Base-by-base conservation (phyloP, 2,329 filamentous ascomycete species). In the Rasamsonia emersonii region DNA sequence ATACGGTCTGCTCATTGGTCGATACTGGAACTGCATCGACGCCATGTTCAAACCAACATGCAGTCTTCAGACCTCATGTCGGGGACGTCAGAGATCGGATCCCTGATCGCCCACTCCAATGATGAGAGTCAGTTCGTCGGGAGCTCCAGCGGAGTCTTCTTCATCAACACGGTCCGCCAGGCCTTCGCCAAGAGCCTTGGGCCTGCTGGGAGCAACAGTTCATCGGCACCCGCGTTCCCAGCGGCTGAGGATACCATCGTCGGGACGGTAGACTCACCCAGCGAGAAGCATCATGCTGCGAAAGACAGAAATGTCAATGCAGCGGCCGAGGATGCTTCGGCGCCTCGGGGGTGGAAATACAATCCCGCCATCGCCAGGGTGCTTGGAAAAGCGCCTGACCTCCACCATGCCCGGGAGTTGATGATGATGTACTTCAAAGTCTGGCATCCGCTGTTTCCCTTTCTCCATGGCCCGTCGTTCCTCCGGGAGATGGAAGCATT, bases 371-470 rank as follows among this genome's bases (percentile, higher is more conserved):
- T 55, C 4, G 47, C 42, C 5, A 40, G 37, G 0, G 37, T 40
- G 4, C 30, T 59, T 24, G 55, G 56, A 3, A 32, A 40, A 16
- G 41, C 47, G 2, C 55, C 56, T 3, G 40, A 43, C 4, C 36
- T 50, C 15, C 42, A 56, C 4, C 39, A 53, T 3, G 58, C 65
- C 1, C 59, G 59, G 36, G 51, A 59, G 23, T 51, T 71, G 2
- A 57, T 70, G 31, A 64, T 67, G 47, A 49, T 57, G 11, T 71
- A 70, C 39, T 71, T 71, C 44, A 62, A 58, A 40, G 54, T 61
- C 7, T 71, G 67, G 67, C 68, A 72, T 53, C 66, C 66, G 1
- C 49, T 71, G 9, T 67, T 71, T 36, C 68, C 68, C 0, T 70
- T 71, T 37, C 42, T 71, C 3, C 66, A 71, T 28, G 68, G 68